These are phyloP conservation scores for Amanita exitialis DNA, from an alignment of 768 basidiomycete genomes.

Conservation along the genomic window DNA sequence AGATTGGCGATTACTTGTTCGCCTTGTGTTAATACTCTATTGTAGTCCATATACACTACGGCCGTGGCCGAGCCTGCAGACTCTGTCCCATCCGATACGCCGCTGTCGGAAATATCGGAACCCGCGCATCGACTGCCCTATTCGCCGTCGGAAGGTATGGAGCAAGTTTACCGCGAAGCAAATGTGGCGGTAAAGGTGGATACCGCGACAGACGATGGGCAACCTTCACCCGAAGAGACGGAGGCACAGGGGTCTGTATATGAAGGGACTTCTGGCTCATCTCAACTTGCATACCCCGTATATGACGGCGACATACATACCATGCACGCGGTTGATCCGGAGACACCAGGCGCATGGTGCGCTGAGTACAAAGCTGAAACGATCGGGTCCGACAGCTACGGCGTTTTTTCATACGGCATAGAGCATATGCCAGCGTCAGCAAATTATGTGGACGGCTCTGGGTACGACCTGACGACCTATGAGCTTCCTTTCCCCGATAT, in stretches of 20 bases:
- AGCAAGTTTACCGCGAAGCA: constrained; percentile 2
- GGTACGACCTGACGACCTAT: constrained; percentile 1
- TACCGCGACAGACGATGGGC: neutral
- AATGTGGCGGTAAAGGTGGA: neutral
- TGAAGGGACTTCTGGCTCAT: neutral
- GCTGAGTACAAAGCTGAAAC: constrained; percentile 1
- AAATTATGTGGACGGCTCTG: neutral
- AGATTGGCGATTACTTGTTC: neutral
- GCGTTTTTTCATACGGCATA: neutral
- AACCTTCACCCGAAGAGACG: neutral
- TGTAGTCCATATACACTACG: constrained; percentile 6
- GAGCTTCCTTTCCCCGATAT: constrained; percentile 5
- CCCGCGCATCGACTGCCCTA: neutral
- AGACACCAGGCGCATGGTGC: neutral
- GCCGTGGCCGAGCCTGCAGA: neutral
- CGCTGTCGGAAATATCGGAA: constrained; percentile 3
- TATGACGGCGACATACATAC: neutral
- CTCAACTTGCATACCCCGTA: constrained; percentile 1
- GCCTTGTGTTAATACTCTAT: neutral
- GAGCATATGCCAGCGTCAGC: constrained; percentile 1
- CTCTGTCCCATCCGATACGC: neutral
- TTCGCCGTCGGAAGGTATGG: constrained; percentile 2
- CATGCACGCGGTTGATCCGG: neutral
- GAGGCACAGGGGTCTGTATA: neutral
- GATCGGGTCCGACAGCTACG: neutral